A percentile compares a stretch with the other conserved stretches of the same genome.
Conservation (phyloP, 345 rosid genomes). For the Syzygium oleosum region DNA sequence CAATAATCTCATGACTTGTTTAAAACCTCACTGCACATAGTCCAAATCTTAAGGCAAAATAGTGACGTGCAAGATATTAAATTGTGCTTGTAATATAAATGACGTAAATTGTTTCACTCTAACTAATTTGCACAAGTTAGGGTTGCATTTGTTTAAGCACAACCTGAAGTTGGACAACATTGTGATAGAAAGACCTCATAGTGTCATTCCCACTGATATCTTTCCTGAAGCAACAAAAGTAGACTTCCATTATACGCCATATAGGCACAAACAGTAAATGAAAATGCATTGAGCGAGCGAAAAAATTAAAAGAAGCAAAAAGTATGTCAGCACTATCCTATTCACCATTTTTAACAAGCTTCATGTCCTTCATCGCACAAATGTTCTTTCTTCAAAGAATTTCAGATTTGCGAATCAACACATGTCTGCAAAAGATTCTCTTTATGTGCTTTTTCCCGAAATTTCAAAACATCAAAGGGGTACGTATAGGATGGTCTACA, state of each 20-base stretch:
- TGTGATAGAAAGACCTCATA: slow-evolving; percentile 61
- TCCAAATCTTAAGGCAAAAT: neutral
- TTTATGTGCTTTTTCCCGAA: neutral
- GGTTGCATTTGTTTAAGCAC: neutral
- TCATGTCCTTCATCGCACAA: neutral
- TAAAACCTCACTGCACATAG: neutral
- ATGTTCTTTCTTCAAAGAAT: neutral
- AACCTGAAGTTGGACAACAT: slow-evolving; percentile 76
- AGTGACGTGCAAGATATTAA: neutral
- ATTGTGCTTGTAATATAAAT: neutral
- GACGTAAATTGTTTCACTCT: neutral
- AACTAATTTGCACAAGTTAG: neutral
- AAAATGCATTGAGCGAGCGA: neutral
- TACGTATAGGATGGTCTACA: neutral
- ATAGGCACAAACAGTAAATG: neutral
- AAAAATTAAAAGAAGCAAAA: neutral
- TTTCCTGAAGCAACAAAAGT: slow-evolving; percentile 42
- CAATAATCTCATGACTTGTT: neutral
- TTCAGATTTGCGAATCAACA: neutral
- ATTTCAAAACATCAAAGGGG: neutral
- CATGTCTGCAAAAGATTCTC: neutral
- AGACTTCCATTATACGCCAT: neutral
- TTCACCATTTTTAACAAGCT: neutral
- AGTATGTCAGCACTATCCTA: neutral
- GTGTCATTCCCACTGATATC: slow-evolving; percentile 58